phyloP scores from a whole-genome alignment of 2,329 filamentous ascomycete genomes.

The Delphinella strobiligena region DNA sequence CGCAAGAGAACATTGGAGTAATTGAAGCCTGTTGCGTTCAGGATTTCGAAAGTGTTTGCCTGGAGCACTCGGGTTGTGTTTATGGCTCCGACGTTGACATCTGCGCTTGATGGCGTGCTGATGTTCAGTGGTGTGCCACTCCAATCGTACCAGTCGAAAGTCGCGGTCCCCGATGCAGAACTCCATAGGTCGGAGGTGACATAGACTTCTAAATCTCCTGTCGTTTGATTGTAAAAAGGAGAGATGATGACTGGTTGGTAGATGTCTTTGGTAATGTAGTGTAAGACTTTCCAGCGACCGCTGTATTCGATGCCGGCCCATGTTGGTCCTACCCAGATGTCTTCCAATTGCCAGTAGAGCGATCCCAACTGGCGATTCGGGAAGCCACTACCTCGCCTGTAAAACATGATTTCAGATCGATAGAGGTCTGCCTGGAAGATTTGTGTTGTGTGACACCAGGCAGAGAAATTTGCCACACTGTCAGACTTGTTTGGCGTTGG shows the following conservation, averaged over 20 bases:
- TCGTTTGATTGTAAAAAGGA: constrained; percentile 41
- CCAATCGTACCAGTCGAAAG: constrained; percentile 41
- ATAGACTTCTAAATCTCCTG: constrained; percentile 40
- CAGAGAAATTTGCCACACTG: constrained; percentile 44
- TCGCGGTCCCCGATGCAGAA: constrained; percentile 32
- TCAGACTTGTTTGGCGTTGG: constrained; percentile 43
- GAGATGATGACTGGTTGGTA: constrained; percentile 49
- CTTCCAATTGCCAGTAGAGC: constrained; percentile 55
- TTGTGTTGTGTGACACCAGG: constrained; percentile 51
- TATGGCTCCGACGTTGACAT: constrained; percentile 37
- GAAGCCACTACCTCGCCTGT: constrained; percentile 45
- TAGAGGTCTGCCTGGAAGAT: constrained; percentile 55
- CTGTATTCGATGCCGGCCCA: constrained; percentile 54
- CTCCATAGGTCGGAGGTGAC: constrained; percentile 48
- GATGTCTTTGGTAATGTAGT: constrained; percentile 46
- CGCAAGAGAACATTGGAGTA: constrained; percentile 28
- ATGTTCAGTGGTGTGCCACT: constrained; percentile 32
- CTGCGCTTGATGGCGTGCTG: constrained; percentile 19
- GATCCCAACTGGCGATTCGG: constrained; percentile 47
- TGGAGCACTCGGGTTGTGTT: constrained; percentile 39
- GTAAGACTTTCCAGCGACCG: constrained; percentile 50
- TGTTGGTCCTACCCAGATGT: constrained; percentile 49
- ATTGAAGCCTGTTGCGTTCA: constrained; percentile 17
- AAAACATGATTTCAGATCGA: constrained; percentile 48
- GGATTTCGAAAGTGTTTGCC: constrained; percentile 25